These are phyloP conservation scores for Prunus yedoensis DNA, from an alignment of 331 rosid species.

Conservation along the genomic window DNA sequence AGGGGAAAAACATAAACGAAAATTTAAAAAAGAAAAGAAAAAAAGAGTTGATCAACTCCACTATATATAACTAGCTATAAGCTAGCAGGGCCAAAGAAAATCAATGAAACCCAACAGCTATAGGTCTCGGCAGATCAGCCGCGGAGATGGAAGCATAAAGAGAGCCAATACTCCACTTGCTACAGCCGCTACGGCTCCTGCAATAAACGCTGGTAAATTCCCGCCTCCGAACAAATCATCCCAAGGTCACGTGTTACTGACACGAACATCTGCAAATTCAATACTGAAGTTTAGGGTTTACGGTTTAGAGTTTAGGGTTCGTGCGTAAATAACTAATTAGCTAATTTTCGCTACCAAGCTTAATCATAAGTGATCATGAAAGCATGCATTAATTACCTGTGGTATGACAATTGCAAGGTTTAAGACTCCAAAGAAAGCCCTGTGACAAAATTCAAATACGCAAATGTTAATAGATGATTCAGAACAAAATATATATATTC, in stretches of 20 bases:
- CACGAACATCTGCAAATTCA: slow-evolving; percentile 53
- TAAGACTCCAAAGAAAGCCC: slow-evolving; percentile 80
- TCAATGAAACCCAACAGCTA: slow-evolving; percentile 43
- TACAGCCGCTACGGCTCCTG: slow-evolving; percentile 64
- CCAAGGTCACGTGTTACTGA: slow-evolving; percentile 72
- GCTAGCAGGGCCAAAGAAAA: not conserved
- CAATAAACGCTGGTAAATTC: slow-evolving; percentile 82
- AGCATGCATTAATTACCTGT: slow-evolving; percentile 41
- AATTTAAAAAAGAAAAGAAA: not conserved
- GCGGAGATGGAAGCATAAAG: slow-evolving; percentile 66
- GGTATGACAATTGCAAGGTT: slow-evolving; percentile 83
- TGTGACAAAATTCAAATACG: slow-evolving; percentile 16
- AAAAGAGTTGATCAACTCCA: not conserved
- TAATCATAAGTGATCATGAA: not conserved
- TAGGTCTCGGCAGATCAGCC: slow-evolving; percentile 33
- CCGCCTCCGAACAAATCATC: slow-evolving; percentile 83
- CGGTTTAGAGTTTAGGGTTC: no score
- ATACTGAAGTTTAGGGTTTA: not conserved
- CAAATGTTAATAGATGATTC: not conserved
- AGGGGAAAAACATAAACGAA: not conserved
- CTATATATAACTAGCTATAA: not conserved
- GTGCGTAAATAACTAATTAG: no score
- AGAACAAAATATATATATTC: not conserved
- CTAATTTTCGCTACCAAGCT: not conserved
- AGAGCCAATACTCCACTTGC: slow-evolving; percentile 60